These are phyloP conservation scores for Miscanthus lutarioriparius DNA, from an alignment of 176 grass and related monocot species.

Conservation along the genomic window DNA sequence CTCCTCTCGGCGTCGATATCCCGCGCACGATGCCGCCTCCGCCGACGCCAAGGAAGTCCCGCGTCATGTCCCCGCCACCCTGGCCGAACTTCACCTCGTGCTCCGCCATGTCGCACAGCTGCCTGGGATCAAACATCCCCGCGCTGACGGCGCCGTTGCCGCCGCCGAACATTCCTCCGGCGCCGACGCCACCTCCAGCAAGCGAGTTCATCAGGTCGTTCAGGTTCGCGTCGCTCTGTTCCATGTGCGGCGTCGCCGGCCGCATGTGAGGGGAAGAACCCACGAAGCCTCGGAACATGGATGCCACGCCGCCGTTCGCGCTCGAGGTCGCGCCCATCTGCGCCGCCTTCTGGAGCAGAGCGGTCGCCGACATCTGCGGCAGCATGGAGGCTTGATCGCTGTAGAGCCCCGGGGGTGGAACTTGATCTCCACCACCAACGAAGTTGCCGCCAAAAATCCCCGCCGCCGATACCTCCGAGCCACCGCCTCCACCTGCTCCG, in stretches of 20 bases:
- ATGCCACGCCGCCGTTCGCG: constrained; percentile 43
- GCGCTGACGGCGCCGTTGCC: constrained; percentile 15
- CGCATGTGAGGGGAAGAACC: constrained; percentile 32
- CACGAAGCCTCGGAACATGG: constrained; percentile 57
- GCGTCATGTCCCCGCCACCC: constrained; percentile 62
- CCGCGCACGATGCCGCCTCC: constrained; percentile 63
- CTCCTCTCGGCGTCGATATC: constrained; percentile 50
- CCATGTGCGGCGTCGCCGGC: constrained; percentile 51
- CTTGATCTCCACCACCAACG: constrained; percentile 52
- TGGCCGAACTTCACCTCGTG: constrained; percentile 71
- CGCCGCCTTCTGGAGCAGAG: constrained; percentile 92
- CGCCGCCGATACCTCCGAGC: constrained; percentile 39
- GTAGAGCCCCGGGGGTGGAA: constrained; percentile 52
- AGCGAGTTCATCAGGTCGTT: constrained; percentile 94
- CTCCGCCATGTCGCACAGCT: constrained; percentile 70
- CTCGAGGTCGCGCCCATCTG: constrained; percentile 87
- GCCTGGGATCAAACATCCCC: constrained; percentile 57
- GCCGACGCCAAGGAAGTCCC: constrained; percentile 91
- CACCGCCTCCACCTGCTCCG: constrained; percentile 23
- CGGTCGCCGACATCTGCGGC: constrained; percentile 93
- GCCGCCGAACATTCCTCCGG: constrained; percentile 48
- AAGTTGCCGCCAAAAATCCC: constrained; percentile 67
- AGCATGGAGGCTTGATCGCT: constrained; percentile 54
- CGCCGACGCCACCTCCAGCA: constrained; percentile 45
- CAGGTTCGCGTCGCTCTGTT: constrained; percentile 62